Conservation (phyloP, 2,329 filamentous ascomycete genomes). For the Colletotrichum sp. region DNA sequence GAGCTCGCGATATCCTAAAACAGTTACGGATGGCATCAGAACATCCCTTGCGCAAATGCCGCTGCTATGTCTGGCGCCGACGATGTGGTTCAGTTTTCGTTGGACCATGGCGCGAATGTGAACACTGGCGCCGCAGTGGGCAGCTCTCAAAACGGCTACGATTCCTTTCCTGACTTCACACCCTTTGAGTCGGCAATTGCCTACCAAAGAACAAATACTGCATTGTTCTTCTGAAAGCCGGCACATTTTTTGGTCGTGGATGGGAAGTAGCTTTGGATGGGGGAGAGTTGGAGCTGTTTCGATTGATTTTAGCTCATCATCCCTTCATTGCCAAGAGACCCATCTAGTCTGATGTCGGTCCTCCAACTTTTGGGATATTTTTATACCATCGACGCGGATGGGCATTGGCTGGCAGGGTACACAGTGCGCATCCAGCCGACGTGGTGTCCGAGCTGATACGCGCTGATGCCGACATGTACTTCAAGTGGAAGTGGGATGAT, state of each 20-base stretch:
- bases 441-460: not conserved
- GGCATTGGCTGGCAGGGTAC: not conserved
- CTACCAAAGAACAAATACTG: not conserved
- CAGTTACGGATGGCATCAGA: not conserved
- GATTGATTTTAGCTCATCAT: not conserved
- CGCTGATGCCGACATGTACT: not conserved
- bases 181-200: not conserved
- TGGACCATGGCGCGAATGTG: not conserved
- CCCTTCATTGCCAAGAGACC: not conserved
- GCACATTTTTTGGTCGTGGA: not conserved
- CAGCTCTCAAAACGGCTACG: not conserved
- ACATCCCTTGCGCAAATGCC: not conserved
- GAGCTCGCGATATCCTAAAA: not conserved
- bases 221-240: not conserved
- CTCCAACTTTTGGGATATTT: not conserved
- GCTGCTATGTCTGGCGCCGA: not conserved
- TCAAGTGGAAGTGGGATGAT: not conserved
- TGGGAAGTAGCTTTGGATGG: not conserved
- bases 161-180: not conserved
- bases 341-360: not conserved
- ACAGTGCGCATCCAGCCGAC: not conserved
- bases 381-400: not conserved
- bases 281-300: not conserved
- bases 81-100: not conserved
- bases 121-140: not conserved